These are phyloP conservation scores for Colletotrichum australisinense DNA, from an alignment of 2,329 filamentous ascomycete species.

Conservation along the genomic window DNA sequence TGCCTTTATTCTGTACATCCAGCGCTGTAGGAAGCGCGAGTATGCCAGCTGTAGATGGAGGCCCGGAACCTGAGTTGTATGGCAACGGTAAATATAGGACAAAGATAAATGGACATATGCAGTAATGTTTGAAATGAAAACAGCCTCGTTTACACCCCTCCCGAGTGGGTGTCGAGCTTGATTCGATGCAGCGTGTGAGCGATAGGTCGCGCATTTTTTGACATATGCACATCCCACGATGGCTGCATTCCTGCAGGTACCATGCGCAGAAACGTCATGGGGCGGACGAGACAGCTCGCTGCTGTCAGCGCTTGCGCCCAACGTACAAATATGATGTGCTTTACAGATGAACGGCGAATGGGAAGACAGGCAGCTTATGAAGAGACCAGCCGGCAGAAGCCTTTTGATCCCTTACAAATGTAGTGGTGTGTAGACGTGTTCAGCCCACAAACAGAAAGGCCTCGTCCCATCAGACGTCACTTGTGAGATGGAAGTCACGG, in stretches of 20 bases:
- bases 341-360: background rate
- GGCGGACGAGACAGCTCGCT: background rate
- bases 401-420: background rate
- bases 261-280: background rate
- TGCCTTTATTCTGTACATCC: background rate
- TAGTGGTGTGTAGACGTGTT: background rate
- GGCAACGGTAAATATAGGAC: background rate
- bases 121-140: background rate
- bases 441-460: no score
- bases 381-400: background rate
- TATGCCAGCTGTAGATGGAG: no score
- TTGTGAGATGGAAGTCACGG: background rate
- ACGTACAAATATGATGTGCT: no score
- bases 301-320: background rate
- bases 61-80: no score
- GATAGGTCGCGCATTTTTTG: no score
- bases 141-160: background rate
- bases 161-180: background rate
- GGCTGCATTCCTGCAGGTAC: background rate
- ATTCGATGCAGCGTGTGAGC: background rate
- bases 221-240: background rate
- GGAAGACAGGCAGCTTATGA: background rate
- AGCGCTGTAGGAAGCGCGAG: no score
- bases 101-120: background rate
- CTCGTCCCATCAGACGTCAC: background rate